Conservation (phyloP, 163 green algal genomes). For the Chlorella variabilis region DNA sequence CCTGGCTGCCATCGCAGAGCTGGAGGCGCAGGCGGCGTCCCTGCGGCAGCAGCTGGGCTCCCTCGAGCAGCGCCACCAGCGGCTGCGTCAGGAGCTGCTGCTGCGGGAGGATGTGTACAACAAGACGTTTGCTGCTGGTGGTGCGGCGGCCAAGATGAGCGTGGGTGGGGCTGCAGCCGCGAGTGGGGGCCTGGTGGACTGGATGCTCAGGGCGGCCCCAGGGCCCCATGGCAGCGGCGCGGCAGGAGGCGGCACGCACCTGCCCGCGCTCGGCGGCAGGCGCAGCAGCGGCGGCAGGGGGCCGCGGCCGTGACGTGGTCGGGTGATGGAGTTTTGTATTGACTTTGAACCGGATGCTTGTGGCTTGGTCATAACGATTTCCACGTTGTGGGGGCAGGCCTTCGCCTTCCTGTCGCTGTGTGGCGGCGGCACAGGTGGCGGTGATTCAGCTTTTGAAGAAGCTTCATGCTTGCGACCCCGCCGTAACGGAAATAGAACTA, state of each 20-base stretch:
- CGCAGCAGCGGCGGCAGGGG: background rate
- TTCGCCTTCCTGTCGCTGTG: too few relatives aligned
- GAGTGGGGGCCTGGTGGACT: background rate
- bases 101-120: slow-evolving; percentile 24
- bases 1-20: slow-evolving; percentile 15
- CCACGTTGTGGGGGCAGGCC: too few relatives aligned
- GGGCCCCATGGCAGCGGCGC: background rate
- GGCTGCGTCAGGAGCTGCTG: slow-evolving; percentile 27
- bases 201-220: slow-evolving; percentile 5
- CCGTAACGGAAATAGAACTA: too few relatives aligned
- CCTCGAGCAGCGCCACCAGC: slow-evolving; percentile 6
- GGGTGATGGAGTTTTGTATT: too few relatives aligned
- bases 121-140: slow-evolving; percentile 22
- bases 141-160: background rate
- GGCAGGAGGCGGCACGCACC: background rate
- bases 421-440: too few relatives aligned
- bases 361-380: too few relatives aligned
- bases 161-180: background rate
- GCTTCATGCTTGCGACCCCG: too few relatives aligned
- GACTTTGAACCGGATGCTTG: too few relatives aligned
- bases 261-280: background rate
- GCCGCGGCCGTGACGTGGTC: too few relatives aligned
- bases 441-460: too few relatives aligned
- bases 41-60: background rate
- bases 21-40: background rate